These are phyloP conservation scores for Backusella tuberculispora DNA, from an alignment of 192 early-diverging fungal species.

Conservation along the genomic window DNA sequence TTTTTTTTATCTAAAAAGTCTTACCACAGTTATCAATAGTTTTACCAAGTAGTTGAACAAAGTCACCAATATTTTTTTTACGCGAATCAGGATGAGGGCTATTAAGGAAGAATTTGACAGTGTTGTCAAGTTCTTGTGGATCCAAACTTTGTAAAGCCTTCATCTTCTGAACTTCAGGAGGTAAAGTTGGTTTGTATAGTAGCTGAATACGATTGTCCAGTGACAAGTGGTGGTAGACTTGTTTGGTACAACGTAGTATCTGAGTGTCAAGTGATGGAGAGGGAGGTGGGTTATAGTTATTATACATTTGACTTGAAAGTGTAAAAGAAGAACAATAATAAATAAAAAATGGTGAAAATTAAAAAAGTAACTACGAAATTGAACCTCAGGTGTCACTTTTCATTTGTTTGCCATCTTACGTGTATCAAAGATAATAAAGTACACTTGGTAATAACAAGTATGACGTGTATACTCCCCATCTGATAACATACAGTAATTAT, in stretches of 20 bases:
- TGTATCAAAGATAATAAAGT: too few relatives aligned
- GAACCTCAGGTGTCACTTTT: too few relatives aligned
- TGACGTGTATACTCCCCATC: too few relatives aligned
- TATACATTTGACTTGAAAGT: neutral
- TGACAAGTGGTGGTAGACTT: neutral
- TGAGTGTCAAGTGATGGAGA: neutral
- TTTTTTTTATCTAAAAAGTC: neutral
- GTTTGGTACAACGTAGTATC: neutral
- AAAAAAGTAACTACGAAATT: too few relatives aligned
- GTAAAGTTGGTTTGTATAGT: neutral
- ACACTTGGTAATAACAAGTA: too few relatives aligned
- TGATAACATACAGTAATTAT: too few relatives aligned
- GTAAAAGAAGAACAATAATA: too few relatives aligned
- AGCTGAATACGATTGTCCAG: neutral
- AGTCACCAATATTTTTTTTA: slow-evolving; percentile 4
- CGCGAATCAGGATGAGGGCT: neutral
- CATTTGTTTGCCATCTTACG: too few relatives aligned
- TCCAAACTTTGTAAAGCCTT: neutral
- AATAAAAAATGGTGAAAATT: too few relatives aligned
- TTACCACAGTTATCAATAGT: neutral
- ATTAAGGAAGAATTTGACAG: neutral
- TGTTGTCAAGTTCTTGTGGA: neutral
- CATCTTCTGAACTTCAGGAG: slow-evolving; percentile 20
- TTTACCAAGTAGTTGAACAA: neutral
- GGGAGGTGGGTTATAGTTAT: neutral